Conservation (phyloP, 768 basidiomycete genomes). For the Lanmaoa rubissima region DNA sequence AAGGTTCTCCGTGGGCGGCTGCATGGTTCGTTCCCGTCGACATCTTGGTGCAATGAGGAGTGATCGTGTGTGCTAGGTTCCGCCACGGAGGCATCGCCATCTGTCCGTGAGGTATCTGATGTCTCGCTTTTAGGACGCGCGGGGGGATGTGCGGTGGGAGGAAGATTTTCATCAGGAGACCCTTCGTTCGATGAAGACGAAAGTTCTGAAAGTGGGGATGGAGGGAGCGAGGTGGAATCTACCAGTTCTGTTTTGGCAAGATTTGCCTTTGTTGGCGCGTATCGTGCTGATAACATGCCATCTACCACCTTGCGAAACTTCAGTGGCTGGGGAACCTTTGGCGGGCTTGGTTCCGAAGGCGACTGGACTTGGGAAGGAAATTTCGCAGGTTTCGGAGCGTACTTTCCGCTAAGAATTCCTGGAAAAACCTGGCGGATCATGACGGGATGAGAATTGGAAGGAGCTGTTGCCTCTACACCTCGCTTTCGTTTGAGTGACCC, state of each 20-base stretch:
- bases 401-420: constrained; percentile 31
- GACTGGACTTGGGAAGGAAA: constrained; percentile 8
- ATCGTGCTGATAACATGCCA: constrained; percentile 34
- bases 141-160: background rate
- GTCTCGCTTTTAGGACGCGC: background rate
- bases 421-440: constrained; percentile 38
- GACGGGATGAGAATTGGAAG: constrained; percentile 27
- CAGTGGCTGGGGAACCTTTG: constrained; percentile 29
- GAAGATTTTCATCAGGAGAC: background rate
- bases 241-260: constrained; percentile 1
- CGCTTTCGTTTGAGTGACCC: constrained; percentile 35
- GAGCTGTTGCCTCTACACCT: constrained; percentile 14
- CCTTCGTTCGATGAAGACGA: constrained; percentile 24
- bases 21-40: background rate
- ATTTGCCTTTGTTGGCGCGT: constrained; percentile 21
- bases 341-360: constrained; percentile 16
- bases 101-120: background rate
- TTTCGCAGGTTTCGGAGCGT: constrained; percentile 26
- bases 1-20: constrained; percentile 47
- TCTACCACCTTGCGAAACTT: constrained; percentile 41
- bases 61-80: background rate
- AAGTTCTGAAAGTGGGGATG: constrained; percentile 25
- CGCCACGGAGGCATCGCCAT: constrained; percentile 10
- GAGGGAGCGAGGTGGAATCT: constrained; percentile 2
- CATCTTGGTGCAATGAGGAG: constrained; percentile 17